These are phyloP conservation scores for Isabelozyma rhagii DNA, from an alignment of 805 yeast species.

Conservation along the genomic window DNA sequence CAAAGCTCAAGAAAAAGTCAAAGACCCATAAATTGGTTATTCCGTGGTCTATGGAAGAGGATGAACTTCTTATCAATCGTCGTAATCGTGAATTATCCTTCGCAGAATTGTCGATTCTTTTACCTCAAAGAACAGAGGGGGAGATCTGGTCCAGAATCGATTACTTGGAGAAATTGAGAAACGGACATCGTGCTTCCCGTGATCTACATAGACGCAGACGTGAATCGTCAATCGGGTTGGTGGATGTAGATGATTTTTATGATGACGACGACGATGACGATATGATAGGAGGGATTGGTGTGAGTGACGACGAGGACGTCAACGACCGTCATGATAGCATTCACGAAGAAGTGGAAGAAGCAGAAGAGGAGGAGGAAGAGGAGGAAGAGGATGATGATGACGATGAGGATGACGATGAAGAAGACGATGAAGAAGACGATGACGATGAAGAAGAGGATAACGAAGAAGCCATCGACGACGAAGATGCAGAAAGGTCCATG, in stretches of 20 bases:
- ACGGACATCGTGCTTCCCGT: conserved; percentile 26
- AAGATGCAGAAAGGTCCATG: conserved; percentile 31
- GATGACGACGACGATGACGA: conserved; percentile 41
- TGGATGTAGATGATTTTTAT: conserved; percentile 42
- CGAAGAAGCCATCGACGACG: conserved; percentile 33
- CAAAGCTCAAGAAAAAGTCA: conserved; percentile 1
- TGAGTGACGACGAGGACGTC: conserved; percentile 30
- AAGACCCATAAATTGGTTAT: conserved; percentile 14
- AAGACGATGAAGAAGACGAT: conserved; percentile 27
- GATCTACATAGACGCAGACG: conserved; percentile 29
- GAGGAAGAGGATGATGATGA: conserved; percentile 40
- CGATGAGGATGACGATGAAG: conserved; percentile 34
- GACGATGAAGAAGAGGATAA: conserved; percentile 28
- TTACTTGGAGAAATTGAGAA: conserved; percentile 36
- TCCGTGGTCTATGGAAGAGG: conserved; percentile 67
- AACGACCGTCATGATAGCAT: conserved; percentile 17
- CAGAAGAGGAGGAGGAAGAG: conserved; percentile 39
- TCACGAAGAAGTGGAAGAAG: conserved; percentile 5
- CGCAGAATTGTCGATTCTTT: conserved; percentile 68
- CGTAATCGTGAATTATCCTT: conserved; percentile 58
- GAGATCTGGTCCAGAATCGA: conserved; percentile 67
- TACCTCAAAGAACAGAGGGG: conserved; percentile 71
- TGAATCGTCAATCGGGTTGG: conserved; percentile 39
- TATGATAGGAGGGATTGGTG: conserved; percentile 33
- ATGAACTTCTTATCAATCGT: conserved; percentile 57